These are phyloP conservation scores for Mercurialis annua DNA, from an alignment of 345 rosid genomes.

Conservation along the genomic window DNA sequence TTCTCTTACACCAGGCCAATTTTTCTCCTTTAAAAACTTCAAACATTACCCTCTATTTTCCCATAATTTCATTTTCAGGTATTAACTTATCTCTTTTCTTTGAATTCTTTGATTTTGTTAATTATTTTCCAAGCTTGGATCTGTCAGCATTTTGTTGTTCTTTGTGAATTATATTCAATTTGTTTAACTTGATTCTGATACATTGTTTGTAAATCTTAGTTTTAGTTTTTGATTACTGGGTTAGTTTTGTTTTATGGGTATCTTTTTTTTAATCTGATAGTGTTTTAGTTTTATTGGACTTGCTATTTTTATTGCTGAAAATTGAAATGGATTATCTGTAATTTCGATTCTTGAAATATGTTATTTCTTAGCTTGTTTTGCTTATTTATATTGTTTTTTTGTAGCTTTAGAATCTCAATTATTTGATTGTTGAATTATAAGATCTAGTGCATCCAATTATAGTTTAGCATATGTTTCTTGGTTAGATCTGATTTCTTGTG, in stretches of 20 bases:
- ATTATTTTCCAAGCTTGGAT: neutral
- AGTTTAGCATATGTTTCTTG: neutral
- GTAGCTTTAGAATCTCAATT: neutral
- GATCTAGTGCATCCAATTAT: conserved; percentile 9
- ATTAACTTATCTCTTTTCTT: neutral
- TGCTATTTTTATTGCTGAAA: neutral
- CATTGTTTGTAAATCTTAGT: neutral
- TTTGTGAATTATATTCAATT: neutral
- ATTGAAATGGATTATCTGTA: neutral
- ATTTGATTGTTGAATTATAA: neutral
- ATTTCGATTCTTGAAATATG: too few relatives aligned
- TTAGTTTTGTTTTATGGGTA: neutral
- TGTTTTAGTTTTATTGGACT: neutral
- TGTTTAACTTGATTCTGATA: neutral
- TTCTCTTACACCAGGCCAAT: neutral
- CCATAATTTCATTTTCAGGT: neutral
- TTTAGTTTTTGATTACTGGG: neutral
- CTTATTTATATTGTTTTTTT: neutral
- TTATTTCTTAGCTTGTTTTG: neutral
- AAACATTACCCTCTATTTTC: neutral
- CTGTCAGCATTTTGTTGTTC: conserved; percentile 13
- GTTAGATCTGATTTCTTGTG: conserved; percentile 14
- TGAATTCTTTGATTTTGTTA: neutral
- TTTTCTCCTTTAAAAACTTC: neutral
- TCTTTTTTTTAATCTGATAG: neutral